Percentiles rank a stretch among this genome's conserved stretches.
phyloP scores from a whole-genome alignment of 768 basidiomycete species.

The Lactifluus piperatus region DNA sequence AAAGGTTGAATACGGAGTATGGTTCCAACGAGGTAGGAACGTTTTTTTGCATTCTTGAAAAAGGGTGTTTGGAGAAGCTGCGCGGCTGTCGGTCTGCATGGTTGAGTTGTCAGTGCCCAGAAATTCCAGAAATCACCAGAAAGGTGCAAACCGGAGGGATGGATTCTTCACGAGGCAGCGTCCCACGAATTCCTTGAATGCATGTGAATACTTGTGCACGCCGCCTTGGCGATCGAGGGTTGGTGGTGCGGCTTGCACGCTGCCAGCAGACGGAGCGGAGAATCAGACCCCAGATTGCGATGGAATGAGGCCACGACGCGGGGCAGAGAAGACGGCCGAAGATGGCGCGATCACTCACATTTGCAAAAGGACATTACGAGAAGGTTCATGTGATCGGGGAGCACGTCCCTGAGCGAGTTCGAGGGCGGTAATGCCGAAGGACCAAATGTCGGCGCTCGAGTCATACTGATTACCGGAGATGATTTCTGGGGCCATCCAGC shows the following conservation, averaged over 20 bases:
- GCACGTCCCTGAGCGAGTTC: conserved; percentile 84
- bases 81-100: conserved; percentile 65
- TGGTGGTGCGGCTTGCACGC: conserved; percentile 72
- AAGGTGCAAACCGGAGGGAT: conserved; percentile 44
- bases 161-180: conserved; percentile 84
- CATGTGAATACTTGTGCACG: conserved; percentile 63
- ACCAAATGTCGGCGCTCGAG: conserved; percentile 89
- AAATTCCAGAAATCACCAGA: background rate
- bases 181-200: conserved; percentile 77
- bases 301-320: background rate
- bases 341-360: conserved; percentile 38
- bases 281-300: background rate
- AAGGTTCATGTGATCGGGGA: conserved; percentile 69
- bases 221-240: conserved; percentile 67
- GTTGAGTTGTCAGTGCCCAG: background rate
- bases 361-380: conserved; percentile 65
- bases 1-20: conserved; percentile 46
- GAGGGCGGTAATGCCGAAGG: conserved; percentile 90
- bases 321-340: background rate
- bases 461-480: conserved; percentile 82
- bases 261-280: conserved; percentile 23
- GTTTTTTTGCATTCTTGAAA: conserved; percentile 74
- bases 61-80: conserved; percentile 72
- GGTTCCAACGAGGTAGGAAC: conserved; percentile 64
- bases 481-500: conserved; percentile 97